Evolutionary conservation across 2,329 filamentous ascomycete genomes (phyloP).

Genomic region (Aspergillus fijiensis): DNA sequence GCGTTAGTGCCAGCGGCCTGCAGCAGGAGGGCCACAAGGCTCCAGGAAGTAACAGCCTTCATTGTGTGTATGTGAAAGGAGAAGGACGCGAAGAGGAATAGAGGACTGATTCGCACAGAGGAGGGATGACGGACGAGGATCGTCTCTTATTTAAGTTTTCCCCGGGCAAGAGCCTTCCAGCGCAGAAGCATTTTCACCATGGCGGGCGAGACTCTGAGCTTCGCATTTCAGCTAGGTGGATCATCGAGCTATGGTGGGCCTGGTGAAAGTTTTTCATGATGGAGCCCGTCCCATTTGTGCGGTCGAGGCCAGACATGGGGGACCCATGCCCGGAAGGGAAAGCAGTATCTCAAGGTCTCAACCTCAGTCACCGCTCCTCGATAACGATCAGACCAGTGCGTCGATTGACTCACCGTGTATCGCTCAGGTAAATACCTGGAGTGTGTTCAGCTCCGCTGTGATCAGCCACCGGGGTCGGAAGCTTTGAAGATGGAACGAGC

Average conservation of each 20-base stretch:
- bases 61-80: neutral
- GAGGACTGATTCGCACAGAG: neutral
- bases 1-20: neutral
- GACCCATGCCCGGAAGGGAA: neutral
- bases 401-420: neutral
- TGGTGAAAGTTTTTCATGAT: neutral
- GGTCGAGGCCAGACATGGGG: neutral
- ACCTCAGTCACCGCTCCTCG: neutral
- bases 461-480: neutral
- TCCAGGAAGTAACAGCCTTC: neutral
- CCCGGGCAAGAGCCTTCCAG: neutral
- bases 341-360: neutral
- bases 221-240: neutral
- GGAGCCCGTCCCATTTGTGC: neutral
- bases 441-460: neutral
- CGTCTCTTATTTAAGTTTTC: neutral
- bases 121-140: neutral
- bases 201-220: neutral
- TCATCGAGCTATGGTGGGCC: neutral
- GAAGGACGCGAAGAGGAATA: neutral
- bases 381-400: neutral
- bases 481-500: neutral
- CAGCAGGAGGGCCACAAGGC: neutral
- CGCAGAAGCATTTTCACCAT: neutral
- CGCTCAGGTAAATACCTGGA: neutral